A percentile compares a stretch with the other conserved stretches of the same genome.
Evolutionary conservation across 352 stramenopile species (phyloP).

Genomic region (Globisporangium paroecandrum): DNA sequence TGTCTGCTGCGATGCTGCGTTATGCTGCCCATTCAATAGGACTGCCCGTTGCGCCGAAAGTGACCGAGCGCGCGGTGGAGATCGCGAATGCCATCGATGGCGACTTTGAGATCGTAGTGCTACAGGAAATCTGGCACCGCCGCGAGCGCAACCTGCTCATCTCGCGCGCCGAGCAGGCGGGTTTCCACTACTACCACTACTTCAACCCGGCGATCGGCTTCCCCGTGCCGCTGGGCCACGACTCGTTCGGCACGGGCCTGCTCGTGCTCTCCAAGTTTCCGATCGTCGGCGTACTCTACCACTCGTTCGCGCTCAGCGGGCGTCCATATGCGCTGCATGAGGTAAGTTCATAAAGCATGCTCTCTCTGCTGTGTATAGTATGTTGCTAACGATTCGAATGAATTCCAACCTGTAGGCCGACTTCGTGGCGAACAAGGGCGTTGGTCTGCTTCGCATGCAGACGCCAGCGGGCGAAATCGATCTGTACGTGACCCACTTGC

Average conservation of each 20-base stretch:
- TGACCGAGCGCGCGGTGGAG: conserved; percentile 54
- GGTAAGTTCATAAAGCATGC: not conserved
- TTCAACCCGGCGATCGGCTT: conserved; percentile 79
- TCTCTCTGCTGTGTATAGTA: not conserved
- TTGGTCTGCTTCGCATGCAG: conserved; percentile 61
- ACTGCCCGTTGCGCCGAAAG: conserved; percentile 64
- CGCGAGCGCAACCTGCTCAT: conserved; percentile 78
- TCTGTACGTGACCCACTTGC: conserved; percentile 73
- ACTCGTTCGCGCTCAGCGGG: conserved; percentile 76
- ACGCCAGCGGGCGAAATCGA: conserved; percentile 57
- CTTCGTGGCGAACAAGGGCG: conserved; percentile 80
- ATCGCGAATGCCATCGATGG: conserved; percentile 67
- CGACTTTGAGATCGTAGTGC: conserved; percentile 71
- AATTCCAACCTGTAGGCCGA: conserved; percentile 30
- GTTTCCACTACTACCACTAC: conserved; percentile 81
- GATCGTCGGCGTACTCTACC: conserved; percentile 57
- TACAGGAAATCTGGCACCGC: conserved; percentile 82
- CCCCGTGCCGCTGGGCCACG: conserved; percentile 59
- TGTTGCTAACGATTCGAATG: not conserved
- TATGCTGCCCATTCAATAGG: conserved; percentile 24
- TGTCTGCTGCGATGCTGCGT: not conserved
- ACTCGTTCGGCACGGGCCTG: conserved; percentile 75
- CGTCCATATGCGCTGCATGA: conserved; percentile 76
- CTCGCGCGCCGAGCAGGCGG: conserved; percentile 43
- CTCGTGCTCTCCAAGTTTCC: conserved; percentile 73